phyloP scores from a whole-genome alignment of 148 eudicot genomes.

The Nepenthes gracilis region DNA sequence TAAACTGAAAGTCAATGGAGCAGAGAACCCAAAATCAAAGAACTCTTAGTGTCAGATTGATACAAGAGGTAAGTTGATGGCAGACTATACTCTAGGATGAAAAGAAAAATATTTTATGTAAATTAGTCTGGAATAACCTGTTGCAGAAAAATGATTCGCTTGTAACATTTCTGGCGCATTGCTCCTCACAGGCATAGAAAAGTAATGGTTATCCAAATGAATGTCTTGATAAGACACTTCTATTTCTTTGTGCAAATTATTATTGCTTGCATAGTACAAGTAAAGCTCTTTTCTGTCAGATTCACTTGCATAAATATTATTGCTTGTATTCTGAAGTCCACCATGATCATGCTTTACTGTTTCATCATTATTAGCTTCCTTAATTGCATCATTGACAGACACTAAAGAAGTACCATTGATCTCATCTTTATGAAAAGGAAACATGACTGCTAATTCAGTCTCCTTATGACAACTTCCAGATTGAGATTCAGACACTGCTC shows the following conservation, averaged over 20 bases:
- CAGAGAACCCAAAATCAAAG: neutral
- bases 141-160: constrained; percentile 14
- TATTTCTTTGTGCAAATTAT: constrained; percentile 16
- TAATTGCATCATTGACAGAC: constrained; percentile 5
- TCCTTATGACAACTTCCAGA: constrained; percentile 14
- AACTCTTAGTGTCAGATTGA: neutral
- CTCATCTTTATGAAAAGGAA: constrained; percentile 13
- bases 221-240: constrained; percentile 22
- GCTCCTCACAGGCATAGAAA: constrained; percentile 17
- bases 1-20: neutral
- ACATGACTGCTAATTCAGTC: constrained; percentile 16
- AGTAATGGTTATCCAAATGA: constrained; percentile 9
- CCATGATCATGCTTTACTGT: constrained; percentile 9
- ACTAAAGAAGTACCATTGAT: constrained; percentile 18
- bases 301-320: constrained; percentile 10
- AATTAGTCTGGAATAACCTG: constrained; percentile 33
- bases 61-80: neutral
- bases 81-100: constrained; percentile 4
- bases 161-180: constrained; percentile 16
- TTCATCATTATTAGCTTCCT: constrained; percentile 14
- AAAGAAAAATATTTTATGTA: constrained; percentile 4
- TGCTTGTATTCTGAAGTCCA: constrained; percentile 12
- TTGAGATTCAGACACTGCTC: constrained; percentile 6
- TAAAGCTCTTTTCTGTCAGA: constrained; percentile 44
- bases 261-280: constrained; percentile 49